Evolutionary conservation across 495 filamentous ascomycete genomes (phyloP).

Genomic region (Lasiosphaeria miniovina): DNA sequence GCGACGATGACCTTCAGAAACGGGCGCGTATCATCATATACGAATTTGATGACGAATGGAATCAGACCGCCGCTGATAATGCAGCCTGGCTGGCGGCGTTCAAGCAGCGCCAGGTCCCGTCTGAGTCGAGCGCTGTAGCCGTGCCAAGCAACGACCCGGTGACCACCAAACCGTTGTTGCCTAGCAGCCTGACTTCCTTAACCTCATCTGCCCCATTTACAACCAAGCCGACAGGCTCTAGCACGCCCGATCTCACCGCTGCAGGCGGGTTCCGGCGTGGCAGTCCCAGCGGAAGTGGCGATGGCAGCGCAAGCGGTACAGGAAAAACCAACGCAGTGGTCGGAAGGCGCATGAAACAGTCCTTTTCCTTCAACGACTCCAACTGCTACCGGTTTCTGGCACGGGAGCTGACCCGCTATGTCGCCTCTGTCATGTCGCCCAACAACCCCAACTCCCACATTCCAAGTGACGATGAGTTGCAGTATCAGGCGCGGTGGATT

Average conservation of each 20-base stretch:
- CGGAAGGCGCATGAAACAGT: slow-evolving; percentile 8
- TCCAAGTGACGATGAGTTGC: slow-evolving; percentile 52
- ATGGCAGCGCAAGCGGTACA: not conserved
- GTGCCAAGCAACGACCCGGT: slow-evolving; percentile 18
- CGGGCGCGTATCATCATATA: slow-evolving; percentile 65
- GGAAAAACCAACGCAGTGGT: not conserved
- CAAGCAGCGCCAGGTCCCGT: slow-evolving; percentile 33
- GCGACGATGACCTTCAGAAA: slow-evolving; percentile 60
- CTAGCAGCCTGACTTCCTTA: not conserved
- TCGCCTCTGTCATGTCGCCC: slow-evolving; percentile 44
- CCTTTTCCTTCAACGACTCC: slow-evolving; percentile 43
- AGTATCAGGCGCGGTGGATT: slow-evolving; percentile 55
- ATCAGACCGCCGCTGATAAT: slow-evolving; percentile 70
- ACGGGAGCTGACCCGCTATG: slow-evolving; percentile 47
- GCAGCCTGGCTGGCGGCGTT: slow-evolving; percentile 54
- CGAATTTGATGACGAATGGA: slow-evolving; percentile 64
- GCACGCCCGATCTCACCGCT: not conserved
- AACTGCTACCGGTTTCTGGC: slow-evolving; percentile 54
- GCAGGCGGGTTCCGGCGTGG: not conserved
- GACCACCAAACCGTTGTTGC: slow-evolving; percentile 13
- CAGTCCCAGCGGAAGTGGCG: slow-evolving; percentile 1
- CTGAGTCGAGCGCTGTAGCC: slow-evolving; percentile 8
- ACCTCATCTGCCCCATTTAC: not conserved
- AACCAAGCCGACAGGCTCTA: not conserved
- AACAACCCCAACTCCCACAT: slow-evolving; percentile 54